These are phyloP conservation scores for Penicillium soppii DNA, from an alignment of 495 filamentous ascomycete species.

Conservation along the genomic window DNA sequence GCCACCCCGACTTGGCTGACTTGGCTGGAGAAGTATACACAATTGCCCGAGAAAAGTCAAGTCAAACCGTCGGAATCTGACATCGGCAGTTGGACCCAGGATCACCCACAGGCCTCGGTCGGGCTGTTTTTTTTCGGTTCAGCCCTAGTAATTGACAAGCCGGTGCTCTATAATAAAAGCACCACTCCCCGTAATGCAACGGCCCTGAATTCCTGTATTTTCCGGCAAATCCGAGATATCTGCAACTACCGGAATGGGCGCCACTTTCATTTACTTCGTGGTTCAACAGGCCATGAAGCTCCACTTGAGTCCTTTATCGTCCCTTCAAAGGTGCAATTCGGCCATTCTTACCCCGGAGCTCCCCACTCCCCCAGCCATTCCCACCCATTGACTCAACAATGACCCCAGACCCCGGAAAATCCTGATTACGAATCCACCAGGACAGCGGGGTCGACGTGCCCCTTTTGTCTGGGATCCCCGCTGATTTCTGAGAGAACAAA, in stretches of 20 bases:
- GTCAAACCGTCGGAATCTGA: background rate
- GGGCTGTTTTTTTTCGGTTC: background rate
- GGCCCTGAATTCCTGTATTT: background rate
- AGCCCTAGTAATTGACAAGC: background rate
- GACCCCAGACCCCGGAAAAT: slow-evolving; percentile 11
- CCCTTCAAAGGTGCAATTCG: background rate
- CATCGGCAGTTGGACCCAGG: background rate
- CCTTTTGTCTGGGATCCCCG: background rate
- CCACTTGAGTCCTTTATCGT: background rate
- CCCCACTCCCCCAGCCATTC: background rate
- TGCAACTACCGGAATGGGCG: slow-evolving; percentile 5
- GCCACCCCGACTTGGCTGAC: slow-evolving; percentile 13
- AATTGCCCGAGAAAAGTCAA: background rate
- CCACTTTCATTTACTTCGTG: background rate
- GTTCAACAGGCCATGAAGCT: background rate
- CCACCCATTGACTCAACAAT: slow-evolving; percentile 3
- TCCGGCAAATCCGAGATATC: background rate
- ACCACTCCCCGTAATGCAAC: background rate
- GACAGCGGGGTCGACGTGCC: slow-evolving; percentile 3
- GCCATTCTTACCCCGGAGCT: no score
- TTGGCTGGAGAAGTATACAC: slow-evolving; percentile 2
- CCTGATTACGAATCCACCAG: background rate
- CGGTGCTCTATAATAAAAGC: background rate
- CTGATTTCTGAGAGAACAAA: background rate
- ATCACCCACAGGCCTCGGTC: background rate